These are phyloP conservation scores for Pseudognaphalium luteoalbum DNA, from an alignment of 129 eudicot genomes.

Conservation along the genomic window DNA sequence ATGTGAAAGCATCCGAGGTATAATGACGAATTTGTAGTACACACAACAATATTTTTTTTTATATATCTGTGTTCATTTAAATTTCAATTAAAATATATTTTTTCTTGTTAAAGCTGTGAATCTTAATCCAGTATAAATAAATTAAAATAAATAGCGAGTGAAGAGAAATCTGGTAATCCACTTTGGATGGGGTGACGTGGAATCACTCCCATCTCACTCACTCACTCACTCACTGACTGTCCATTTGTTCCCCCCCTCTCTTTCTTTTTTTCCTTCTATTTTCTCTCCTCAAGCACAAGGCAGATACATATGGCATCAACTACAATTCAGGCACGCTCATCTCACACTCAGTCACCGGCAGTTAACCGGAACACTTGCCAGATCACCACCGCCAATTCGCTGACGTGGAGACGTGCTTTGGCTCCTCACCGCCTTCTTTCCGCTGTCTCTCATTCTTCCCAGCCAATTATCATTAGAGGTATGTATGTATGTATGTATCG, in stretches of 20 bases:
- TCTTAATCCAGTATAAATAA: too few relatives aligned
- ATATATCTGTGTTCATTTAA: too few relatives aligned
- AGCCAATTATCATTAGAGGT: constrained; percentile 15
- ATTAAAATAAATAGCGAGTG: too few relatives aligned
- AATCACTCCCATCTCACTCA: constrained; percentile 39
- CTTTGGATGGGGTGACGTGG: constrained; percentile 47
- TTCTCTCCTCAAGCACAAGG: constrained; percentile 9
- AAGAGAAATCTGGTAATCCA: constrained; percentile 42
- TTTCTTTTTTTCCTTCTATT: neutral
- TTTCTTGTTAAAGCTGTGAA: too few relatives aligned
- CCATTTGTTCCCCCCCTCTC: constrained; percentile 6
- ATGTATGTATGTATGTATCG: too few relatives aligned
- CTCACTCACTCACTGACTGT: constrained; percentile 29
- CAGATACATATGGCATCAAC: constrained; percentile 25
- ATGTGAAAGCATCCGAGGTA: too few relatives aligned
- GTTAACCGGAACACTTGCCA: constrained; percentile 32
- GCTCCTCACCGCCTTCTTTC: constrained; percentile 41
- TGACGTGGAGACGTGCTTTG: constrained; percentile 53
- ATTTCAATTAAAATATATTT: too few relatives aligned
- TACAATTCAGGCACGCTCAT: constrained; percentile 19
- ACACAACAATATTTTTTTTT: too few relatives aligned
- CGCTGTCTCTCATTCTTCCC: constrained; percentile 37
- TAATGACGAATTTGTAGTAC: too few relatives aligned
- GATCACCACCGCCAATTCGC: constrained; percentile 28
- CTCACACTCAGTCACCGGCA: constrained; percentile 39